Evolutionary conservation across 1,284 basidiomycete species (phyloP).

Genomic region (Cutaneotrichosporon sp.): DNA sequence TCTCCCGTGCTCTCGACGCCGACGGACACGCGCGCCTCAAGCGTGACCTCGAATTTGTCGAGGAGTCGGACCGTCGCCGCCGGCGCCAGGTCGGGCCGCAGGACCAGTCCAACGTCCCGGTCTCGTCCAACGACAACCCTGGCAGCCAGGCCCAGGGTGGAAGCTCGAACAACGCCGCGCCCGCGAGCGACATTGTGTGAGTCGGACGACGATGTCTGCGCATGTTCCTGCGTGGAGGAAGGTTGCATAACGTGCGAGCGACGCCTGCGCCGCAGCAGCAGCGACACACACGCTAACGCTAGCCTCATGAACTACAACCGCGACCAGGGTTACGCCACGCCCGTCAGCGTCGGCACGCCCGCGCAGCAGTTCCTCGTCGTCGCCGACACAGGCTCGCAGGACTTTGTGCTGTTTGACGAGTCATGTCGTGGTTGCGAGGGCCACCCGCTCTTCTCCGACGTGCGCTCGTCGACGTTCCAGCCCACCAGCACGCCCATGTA

Average conservation of each 20-base stretch:
- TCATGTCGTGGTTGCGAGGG: constrained; percentile 14
- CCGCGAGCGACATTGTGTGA: not conserved
- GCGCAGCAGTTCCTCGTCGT: constrained; percentile 86
- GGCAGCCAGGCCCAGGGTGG: not conserved
- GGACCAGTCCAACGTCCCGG: not conserved
- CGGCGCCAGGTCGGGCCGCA: constrained; percentile 3
- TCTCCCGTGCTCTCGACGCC: constrained; percentile 29
- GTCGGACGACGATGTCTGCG: not conserved
- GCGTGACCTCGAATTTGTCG: constrained; percentile 22
- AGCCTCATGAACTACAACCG: constrained; percentile 17
- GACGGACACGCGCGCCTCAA: constrained; percentile 21
- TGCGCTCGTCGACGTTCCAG: constrained; percentile 23
- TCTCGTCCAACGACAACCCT: not conserved
- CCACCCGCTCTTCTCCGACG: constrained; percentile 26
- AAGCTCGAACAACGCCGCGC: not conserved
- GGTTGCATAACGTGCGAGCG: not conserved
- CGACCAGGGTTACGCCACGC: constrained; percentile 25
- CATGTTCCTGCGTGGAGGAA: not conserved
- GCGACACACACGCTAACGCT: not conserved
- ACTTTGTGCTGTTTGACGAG: constrained; percentile 89
- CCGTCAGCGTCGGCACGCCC: constrained; percentile 52
- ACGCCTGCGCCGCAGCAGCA: not conserved
- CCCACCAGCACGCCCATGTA: constrained; percentile 56
- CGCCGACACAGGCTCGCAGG: constrained; percentile 80
- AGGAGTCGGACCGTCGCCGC: not conserved